phyloP scores from a whole-genome alignment of 1,284 basidiomycete species.

The Boletus calvinii region DNA sequence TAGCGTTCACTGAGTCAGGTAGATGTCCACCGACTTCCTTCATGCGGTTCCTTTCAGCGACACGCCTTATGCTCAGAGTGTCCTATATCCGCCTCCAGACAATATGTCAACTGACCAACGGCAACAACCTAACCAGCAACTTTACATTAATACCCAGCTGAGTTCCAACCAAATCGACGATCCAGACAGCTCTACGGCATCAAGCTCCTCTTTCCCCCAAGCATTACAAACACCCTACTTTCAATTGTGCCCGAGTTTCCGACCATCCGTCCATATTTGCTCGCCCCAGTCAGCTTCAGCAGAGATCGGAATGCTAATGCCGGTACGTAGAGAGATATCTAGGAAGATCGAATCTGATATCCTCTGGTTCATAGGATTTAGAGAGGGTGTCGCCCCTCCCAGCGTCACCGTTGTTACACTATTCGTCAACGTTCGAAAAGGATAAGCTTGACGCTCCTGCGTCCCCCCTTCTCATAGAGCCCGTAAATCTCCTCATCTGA shows the following conservation, averaged over 20 bases:
- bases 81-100: neutral
- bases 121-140: conserved; percentile 12
- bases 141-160: conserved; percentile 23
- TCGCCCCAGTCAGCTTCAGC: conserved; percentile 17
- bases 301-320: conserved; percentile 3
- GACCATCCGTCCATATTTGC: conserved; percentile 3
- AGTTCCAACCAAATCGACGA: conserved; percentile 4
- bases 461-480: conserved; percentile 1
- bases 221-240: conserved; percentile 16
- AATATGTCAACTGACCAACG: conserved; percentile 4
- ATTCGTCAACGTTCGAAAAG: conserved; percentile 5
- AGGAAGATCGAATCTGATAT: neutral
- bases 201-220: conserved; percentile 15
- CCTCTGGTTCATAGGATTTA: conserved; percentile 10
- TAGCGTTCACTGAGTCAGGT: conserved; percentile 4
- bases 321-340: conserved; percentile 12
- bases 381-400: conserved; percentile 8
- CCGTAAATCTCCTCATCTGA: conserved; percentile 13
- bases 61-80: neutral
- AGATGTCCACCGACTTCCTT: conserved; percentile 9
- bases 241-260: neutral
- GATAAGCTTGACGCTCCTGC: neutral
- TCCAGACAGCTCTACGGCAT: conserved; percentile 22
- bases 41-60: neutral
- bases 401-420: conserved; percentile 15